Evolutionary conservation across 2,329 filamentous ascomycete species (phyloP).

Genomic region (Parastagonospora avenae): DNA sequence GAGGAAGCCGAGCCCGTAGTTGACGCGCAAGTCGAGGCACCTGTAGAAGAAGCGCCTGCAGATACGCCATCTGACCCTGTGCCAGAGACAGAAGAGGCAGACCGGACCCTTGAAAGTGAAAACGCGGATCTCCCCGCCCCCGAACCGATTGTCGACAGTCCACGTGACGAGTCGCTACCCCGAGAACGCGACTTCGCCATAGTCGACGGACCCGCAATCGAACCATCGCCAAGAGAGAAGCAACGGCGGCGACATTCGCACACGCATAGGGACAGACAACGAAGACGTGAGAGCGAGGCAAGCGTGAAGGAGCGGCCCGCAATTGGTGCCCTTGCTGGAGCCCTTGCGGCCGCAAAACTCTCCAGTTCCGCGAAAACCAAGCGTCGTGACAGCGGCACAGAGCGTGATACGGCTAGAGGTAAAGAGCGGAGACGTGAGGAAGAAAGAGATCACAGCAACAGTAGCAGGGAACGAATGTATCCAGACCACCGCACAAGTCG

Average conservation of each 20-base stretch:
- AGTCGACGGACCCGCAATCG: slow-evolving; percentile 25
- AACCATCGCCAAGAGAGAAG: slow-evolving; percentile 30
- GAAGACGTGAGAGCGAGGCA: slow-evolving; percentile 39
- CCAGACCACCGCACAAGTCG: slow-evolving; percentile 34
- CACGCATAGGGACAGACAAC: slow-evolving; percentile 31
- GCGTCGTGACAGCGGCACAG: slow-evolving; percentile 41
- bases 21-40: too few species aligned
- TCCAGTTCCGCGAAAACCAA: slow-evolving; percentile 28
- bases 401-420: slow-evolving; percentile 28
- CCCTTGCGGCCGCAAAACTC: slow-evolving; percentile 27
- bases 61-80: background rate
- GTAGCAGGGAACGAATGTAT: slow-evolving; percentile 34
- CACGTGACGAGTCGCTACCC: slow-evolving; percentile 6
- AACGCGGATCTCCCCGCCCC: background rate
- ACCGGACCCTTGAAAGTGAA: slow-evolving; percentile 4
- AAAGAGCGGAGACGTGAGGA: slow-evolving; percentile 26
- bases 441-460: slow-evolving; percentile 28
- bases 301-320: slow-evolving; percentile 33
- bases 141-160: background rate
- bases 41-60: background rate
- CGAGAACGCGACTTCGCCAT: slow-evolving; percentile 35
- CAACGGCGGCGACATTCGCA: slow-evolving; percentile 37
- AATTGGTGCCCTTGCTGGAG: slow-evolving; percentile 17
- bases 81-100: background rate
- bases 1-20: background rate